These are phyloP conservation scores for Mycena crocata DNA, from an alignment of 768 basidiomycete species.

Conservation along the genomic window DNA sequence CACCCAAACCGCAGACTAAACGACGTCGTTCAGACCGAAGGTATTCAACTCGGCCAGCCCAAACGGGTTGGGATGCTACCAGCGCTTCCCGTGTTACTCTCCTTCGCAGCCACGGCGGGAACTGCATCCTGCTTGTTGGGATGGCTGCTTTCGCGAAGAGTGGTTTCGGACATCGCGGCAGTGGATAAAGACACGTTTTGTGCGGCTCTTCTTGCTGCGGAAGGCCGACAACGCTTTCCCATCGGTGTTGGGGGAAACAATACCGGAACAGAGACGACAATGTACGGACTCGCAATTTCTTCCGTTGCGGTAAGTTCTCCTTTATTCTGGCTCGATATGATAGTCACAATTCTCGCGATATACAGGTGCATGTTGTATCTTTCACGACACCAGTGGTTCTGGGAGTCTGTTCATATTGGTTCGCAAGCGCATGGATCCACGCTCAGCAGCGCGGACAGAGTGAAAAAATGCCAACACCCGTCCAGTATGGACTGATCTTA, in stretches of 20 bases:
- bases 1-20: too few species aligned
- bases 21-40: too few species aligned
- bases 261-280: neutral
- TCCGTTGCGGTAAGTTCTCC: conserved; percentile 7
- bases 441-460: conserved; percentile 2
- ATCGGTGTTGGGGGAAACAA: neutral
- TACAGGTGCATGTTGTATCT: conserved; percentile 9
- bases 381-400: conserved; percentile 15
- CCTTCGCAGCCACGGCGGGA: too few species aligned
- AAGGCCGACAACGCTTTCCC: neutral
- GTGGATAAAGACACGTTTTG: neutral
- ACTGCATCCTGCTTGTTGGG: conserved; percentile 7
- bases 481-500: conserved; percentile 18
- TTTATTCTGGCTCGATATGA: too few species aligned
- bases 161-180: neutral
- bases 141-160: conserved; percentile 13
- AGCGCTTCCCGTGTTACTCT: too few species aligned
- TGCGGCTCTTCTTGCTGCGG: conserved; percentile 5
- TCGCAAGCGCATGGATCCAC: conserved; percentile 11
- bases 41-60: too few species aligned
- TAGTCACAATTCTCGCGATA: neutral
- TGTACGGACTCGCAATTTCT: conserved; percentile 20
- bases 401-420: conserved; percentile 11
- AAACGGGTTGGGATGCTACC: too few species aligned
- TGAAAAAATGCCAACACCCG: conserved; percentile 15